Evolutionary conservation across 169 alveolate species (phyloP), one percentile per base, ranked within the genome.

Genomic region (Plasmodium gallinaceum): DNA sequence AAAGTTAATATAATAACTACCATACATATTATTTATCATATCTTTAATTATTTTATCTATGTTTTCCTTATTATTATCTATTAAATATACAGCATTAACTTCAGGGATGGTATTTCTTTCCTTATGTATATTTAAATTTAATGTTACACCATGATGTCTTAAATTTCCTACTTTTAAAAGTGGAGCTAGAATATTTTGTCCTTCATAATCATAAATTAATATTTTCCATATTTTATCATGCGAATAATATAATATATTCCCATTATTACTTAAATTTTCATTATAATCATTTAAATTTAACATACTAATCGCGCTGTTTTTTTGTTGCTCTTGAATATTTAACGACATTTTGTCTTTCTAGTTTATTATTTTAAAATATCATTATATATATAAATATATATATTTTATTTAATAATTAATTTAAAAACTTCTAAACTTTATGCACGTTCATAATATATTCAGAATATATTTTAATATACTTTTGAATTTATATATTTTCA

Each of bases 11-110:
- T 96, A 95, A 48, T 94, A 85, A 65, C 94, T 91, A 74, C 95
- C 95, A 91, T 96, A 96, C 88, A 93, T 96, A 46, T 93, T 95
- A 24, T 88, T 94, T 45, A 68, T 69, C 70, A 97, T 96, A 76
- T 96, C 98, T 46, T 87, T 86, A n/a, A 96, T 88, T 26, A 96
- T 91, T 57, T 72, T 70, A 24, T 85, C 93, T 46, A 94, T 62
- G 32, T 92, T 94, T 61, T 92, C 94, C 61, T 90, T 93, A 12
- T 75, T 91, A 16, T 92, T 93, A 14, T 86, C 92, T 42, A 94
- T 74, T 16, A 94, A 74, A 86, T 96, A 96, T n/a, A 96, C 92
- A 20, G 97, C 97, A 69, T 96, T 96, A 12, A 96, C 98, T n/a
- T 96, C 97, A 10, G 97, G 97, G 37, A 96, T 88, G 12, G 91